Evolutionary conservation across 129 eudicot species (phyloP).

Genomic region (Helichrysum umbraculigerum): DNA sequence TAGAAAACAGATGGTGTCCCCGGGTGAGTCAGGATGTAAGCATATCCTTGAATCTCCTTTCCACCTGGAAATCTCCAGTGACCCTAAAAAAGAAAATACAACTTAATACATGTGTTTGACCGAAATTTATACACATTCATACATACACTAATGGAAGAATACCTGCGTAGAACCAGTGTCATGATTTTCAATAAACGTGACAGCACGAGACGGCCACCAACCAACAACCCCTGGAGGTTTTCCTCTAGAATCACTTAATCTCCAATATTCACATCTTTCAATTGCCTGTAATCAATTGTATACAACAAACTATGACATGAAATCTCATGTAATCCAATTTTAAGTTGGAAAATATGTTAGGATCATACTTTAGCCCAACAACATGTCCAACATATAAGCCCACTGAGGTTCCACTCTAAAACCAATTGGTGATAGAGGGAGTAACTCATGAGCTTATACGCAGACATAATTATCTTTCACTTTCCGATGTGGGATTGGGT

Average conservation of each 20-base stretch:
- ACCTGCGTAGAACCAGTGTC: constrained; percentile 99
- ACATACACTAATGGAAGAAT: background rate
- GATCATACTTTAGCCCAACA: too few relatives aligned
- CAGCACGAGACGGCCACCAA: constrained; percentile 99
- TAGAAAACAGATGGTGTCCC: constrained; percentile 96
- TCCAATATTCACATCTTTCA: constrained; percentile 95
- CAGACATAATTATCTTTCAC: too few relatives aligned
- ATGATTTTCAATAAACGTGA: constrained; percentile 98
- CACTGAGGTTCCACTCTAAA: too few relatives aligned
- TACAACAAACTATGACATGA: background rate
- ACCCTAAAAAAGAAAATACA: constrained; percentile 50
- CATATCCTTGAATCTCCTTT: constrained; percentile 98
- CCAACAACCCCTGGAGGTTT: constrained; percentile 98
- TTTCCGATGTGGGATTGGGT: too few relatives aligned
- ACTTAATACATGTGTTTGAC: background rate
- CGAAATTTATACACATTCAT: background rate
- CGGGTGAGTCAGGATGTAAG: constrained; percentile 95
- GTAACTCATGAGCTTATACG: too few relatives aligned
- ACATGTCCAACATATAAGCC: too few relatives aligned
- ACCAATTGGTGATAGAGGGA: too few relatives aligned
- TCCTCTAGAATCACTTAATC: constrained; percentile 82
- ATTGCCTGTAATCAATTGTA: constrained; percentile 55
- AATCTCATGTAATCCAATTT: background rate
- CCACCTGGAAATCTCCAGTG: constrained; percentile 99
- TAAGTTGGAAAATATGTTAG: too few relatives aligned